phyloP scores from a whole-genome alignment of 192 early-diverging fungal species.

The Umbelopsis ramanniana region DNA sequence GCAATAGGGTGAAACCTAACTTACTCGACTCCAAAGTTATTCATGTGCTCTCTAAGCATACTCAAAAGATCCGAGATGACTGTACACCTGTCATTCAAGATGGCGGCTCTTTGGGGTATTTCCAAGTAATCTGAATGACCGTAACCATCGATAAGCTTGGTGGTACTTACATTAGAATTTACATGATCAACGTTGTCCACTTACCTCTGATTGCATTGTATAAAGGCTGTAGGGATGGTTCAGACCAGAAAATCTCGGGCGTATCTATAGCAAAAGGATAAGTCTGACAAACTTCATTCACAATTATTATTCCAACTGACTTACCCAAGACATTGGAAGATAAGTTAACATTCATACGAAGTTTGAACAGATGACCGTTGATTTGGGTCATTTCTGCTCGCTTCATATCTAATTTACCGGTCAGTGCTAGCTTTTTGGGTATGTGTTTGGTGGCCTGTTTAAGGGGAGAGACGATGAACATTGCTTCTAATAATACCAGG shows the following conservation, averaged over 20 bases:
- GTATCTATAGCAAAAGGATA: conserved; percentile 50
- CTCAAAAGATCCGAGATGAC: conserved; percentile 66
- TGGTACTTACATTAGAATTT: neutral
- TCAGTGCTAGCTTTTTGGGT: conserved; percentile 60
- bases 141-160: neutral
- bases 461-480: neutral
- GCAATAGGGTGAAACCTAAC: conserved; percentile 63
- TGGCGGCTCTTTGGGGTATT: conserved; percentile 60
- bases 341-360: conserved; percentile 84
- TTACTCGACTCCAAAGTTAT: conserved; percentile 58
- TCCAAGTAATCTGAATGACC: conserved; percentile 64
- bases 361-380: conserved; percentile 66
- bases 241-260: conserved; percentile 84
- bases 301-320: neutral
- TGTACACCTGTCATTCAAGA: conserved; percentile 59
- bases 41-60: conserved; percentile 65
- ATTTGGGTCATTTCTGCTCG: conserved; percentile 62
- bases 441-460: conserved; percentile 56
- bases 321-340: conserved; percentile 81
- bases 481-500: neutral
- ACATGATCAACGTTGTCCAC: neutral
- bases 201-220: conserved; percentile 77
- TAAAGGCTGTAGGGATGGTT: conserved; percentile 74
- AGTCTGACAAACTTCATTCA: neutral
- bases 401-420: conserved; percentile 54